phyloP scores from a whole-genome alignment of 78 protist genomes.

The Dictyostelium capitatum region DNA sequence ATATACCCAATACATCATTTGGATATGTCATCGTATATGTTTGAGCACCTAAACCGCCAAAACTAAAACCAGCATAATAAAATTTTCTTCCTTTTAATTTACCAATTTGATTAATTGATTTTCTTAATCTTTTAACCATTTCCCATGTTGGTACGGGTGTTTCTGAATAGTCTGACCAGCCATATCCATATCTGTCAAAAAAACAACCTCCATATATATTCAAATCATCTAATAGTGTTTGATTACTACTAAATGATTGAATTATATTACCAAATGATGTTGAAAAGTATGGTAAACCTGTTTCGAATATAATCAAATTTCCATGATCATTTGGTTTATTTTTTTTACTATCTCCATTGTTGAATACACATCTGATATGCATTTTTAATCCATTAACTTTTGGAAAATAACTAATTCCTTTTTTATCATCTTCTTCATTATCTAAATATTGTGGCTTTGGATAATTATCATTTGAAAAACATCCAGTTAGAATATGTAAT shows the following conservation, averaged over 20 bases:
- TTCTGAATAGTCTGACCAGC: constrained; percentile 47
- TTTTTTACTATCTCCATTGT: neutral
- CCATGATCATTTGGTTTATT: neutral
- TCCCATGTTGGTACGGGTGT: neutral
- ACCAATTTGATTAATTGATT: neutral
- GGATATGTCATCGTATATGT: constrained; percentile 12
- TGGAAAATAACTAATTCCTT: constrained; percentile 51
- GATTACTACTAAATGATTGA: too few species aligned
- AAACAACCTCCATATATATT: neutral
- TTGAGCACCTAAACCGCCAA: constrained; percentile 44
- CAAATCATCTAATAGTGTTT: neutral
- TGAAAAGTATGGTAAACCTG: constrained; percentile 56
- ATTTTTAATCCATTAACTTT: constrained; percentile 33
- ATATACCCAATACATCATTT: constrained; percentile 5
- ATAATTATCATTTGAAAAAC: neutral
- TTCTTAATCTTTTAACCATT: neutral
- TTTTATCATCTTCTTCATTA: neutral
- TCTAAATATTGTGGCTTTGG: neutral
- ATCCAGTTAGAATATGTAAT: too few species aligned
- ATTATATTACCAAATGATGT: constrained; percentile 3
- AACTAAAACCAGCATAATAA: constrained; percentile 45
- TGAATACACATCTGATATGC: constrained; percentile 29
- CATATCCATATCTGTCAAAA: constrained; percentile 64
- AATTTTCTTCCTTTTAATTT: neutral
- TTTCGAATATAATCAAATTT: neutral